Evolutionary conservation across 2,329 filamentous ascomycete genomes (phyloP).

Genomic region (Monosporascus ibericus): DNA sequence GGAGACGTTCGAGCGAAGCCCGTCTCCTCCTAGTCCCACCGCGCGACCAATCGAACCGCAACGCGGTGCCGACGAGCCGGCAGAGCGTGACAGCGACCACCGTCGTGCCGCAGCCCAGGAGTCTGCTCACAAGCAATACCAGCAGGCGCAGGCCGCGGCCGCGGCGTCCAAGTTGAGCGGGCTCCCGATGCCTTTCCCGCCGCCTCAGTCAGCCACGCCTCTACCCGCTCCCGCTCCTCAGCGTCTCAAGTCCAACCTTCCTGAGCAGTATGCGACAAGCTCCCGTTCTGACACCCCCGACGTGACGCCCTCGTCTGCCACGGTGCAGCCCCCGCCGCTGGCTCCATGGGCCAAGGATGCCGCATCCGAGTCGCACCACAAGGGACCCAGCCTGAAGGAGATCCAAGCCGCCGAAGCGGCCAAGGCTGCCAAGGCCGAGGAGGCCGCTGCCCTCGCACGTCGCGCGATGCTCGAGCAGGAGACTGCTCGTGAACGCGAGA

Average conservation of each 20-base stretch:
- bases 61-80: slow-evolving; percentile 6
- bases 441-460: slow-evolving; percentile 69
- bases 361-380: slow-evolving; percentile 61
- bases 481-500: slow-evolving; percentile 56
- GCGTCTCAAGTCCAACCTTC: slow-evolving; percentile 74
- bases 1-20: slow-evolving; percentile 9
- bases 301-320: slow-evolving; percentile 30
- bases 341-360: slow-evolving; percentile 94
- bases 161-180: slow-evolving; percentile 55
- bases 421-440: slow-evolving; percentile 85
- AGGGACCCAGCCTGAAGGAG: slow-evolving; percentile 87
- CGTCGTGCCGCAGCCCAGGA: slow-evolving; percentile 16
- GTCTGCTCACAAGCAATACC: slow-evolving; percentile 51
- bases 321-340: slow-evolving; percentile 59
- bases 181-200: slow-evolving; percentile 70
- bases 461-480: slow-evolving; percentile 79
- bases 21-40: slow-evolving; percentile 8
- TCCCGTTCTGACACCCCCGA: slow-evolving; percentile 77
- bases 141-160: slow-evolving; percentile 43
- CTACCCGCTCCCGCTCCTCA: slow-evolving; percentile 86
- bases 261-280: slow-evolving; percentile 56
- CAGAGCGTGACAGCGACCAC: slow-evolving; percentile 8
- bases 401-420: slow-evolving; percentile 95
- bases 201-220: slow-evolving; percentile 70
- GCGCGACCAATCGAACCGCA: slow-evolving; percentile 5